A percentile compares a stretch with the other conserved stretches of the same genome.
Conservation (phyloP, 148 eudicot genomes). For the Pouteria glomerata region DNA sequence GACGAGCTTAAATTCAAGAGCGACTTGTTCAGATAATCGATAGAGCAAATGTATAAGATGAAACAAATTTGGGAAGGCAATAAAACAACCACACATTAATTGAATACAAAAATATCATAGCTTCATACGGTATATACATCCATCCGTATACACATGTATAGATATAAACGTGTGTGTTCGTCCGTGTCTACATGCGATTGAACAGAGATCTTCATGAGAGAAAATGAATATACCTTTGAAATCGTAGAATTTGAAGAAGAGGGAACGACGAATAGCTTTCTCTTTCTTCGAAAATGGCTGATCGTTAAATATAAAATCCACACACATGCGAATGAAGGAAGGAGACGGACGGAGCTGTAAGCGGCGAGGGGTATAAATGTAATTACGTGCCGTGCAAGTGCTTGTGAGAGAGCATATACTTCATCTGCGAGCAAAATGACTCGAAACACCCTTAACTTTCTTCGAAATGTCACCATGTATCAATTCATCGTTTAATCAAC, state of each 20-base stretch:
- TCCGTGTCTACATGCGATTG: not conserved
- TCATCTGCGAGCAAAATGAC: not conserved
- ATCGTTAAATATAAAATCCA: not conserved
- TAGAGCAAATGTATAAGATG: not conserved
- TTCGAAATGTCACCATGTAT: too few species aligned
- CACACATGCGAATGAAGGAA: not conserved
- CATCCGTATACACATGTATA: not conserved
- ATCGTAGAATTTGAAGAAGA: not conserved
- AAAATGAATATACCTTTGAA: conserved; percentile 4
- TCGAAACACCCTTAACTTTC: too few species aligned
- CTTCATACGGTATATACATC: not conserved
- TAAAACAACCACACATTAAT: not conserved
- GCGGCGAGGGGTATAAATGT: conserved; percentile 7
- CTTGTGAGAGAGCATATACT: not conserved
- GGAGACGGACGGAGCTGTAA: conserved; percentile 10
- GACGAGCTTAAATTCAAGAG: not conserved
- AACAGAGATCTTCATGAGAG: not conserved
- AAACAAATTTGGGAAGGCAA: not conserved
- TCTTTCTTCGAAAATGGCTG: not conserved
- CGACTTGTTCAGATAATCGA: not conserved
- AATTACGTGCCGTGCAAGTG: not conserved
- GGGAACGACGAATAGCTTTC: not conserved
- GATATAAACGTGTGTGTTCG: not conserved
- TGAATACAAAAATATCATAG: not conserved
- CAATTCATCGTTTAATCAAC: too few species aligned